These are phyloP conservation scores for Sophora flavescens DNA, from an alignment of 306 rosid genomes.

Conservation along the genomic window DNA sequence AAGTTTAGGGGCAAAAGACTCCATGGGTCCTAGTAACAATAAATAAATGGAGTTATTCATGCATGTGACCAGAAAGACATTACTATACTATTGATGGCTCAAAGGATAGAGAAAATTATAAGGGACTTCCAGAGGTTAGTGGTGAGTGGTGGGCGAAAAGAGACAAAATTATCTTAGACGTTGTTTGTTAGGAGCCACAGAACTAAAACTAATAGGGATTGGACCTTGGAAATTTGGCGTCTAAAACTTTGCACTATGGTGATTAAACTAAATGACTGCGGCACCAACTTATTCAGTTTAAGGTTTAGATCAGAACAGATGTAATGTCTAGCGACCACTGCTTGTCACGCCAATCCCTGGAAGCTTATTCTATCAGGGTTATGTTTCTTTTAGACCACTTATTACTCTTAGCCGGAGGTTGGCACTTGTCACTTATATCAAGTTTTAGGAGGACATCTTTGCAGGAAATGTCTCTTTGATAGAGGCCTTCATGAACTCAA, in stretches of 20 bases:
- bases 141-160: slow-evolving; percentile 1
- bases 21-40: not conserved
- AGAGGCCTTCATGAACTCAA: slow-evolving; percentile 5
- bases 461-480: slow-evolving; percentile 21
- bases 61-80: not conserved
- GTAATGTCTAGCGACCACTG: slow-evolving; percentile 15
- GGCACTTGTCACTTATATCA: not conserved
- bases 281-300: slow-evolving; percentile 10
- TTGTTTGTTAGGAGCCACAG: slow-evolving; percentile 16
- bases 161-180: not conserved
- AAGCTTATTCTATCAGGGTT: not conserved
- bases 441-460: not conserved
- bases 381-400: slow-evolving; percentile 10
- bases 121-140: slow-evolving; percentile 9
- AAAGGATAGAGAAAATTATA: slow-evolving; percentile 10
- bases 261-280: not conserved
- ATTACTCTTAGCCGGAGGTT: not conserved
- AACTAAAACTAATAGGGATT: slow-evolving; percentile 1
- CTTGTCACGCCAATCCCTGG: not conserved
- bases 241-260: not conserved
- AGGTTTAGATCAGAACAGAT: slow-evolving; percentile 10
- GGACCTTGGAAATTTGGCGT: not conserved
- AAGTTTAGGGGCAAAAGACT: slow-evolving; percentile 11
- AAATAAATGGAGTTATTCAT: slow-evolving; percentile 11
- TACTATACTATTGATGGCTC: not conserved